Evolutionary conservation across 257 asterid species (phyloP), one percentile per base, ranked within the genome.

Genomic region (Scutellaria baicalensis): DNA sequence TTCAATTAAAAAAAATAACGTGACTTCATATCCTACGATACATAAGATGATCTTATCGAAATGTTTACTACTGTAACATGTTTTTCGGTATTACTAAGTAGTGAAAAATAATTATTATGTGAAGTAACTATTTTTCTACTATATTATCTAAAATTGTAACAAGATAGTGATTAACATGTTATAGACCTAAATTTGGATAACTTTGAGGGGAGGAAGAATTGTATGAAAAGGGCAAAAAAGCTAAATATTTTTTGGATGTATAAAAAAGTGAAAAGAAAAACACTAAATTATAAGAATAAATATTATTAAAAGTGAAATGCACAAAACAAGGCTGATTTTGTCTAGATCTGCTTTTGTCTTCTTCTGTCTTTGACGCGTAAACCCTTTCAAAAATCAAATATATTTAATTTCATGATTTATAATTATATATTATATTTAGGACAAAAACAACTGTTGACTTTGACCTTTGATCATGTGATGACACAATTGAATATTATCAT

Each of bases 341-440:
- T 83, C 84, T 68, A 5, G 50, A 70, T 47, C 59, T 52, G 72
- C 40, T 38, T 81, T 82, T 73, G 85, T 82, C 83, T 75, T 75
- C 66, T 59, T 77, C 51, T 76, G 78, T 74, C 75, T 80, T 85
- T 81, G 89, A 84, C 91, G 96, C 93, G 90, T 81, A 77, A 79
- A 75, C 62, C 71, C 75, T 42, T 76, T 76, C 68, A 64, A 78
- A 63, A 62, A 83, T 78, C 77, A 82, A 82, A 59, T 75, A 59
- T 10, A 56, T 21, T 69, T 50, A 40, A 5, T 40, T 23, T 23
- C 61, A 33, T 45, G n/a, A 16, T 35, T 1, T 33, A 57, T 13
- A 40, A 43, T 21, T 9, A 38, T 52, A 51, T 20, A 5, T 31
- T 23, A 14, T 62, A 69, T 59, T 59, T 45, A 10, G 14, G 71